These are phyloP conservation scores for Lipomyces spencermartinsiae DNA, from an alignment of 805 yeast genomes.

Conservation along the genomic window DNA sequence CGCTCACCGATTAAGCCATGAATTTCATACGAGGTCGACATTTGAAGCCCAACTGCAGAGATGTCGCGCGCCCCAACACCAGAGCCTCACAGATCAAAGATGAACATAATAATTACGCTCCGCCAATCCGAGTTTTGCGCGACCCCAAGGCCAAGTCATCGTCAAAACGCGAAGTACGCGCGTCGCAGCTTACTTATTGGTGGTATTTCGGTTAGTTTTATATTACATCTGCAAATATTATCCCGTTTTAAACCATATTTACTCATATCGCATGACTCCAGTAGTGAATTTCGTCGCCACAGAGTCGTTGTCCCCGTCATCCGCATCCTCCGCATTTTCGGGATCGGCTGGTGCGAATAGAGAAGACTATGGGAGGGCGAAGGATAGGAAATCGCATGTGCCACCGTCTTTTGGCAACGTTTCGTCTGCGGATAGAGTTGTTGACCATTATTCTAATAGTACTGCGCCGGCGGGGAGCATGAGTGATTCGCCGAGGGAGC, in stretches of 20 bases:
- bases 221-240: not conserved
- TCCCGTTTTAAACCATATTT: not conserved
- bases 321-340: not conserved
- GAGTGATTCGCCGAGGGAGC: not conserved
- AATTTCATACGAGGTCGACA: not conserved
- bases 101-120: no score
- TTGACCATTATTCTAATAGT: not conserved
- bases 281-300: not conserved
- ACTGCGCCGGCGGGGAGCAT: not conserved
- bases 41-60: not conserved
- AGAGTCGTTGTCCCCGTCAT: not conserved
- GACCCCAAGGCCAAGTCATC: not conserved
- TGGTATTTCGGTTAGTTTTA: not conserved
- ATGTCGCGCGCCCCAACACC: not conserved
- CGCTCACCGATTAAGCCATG: not conserved
- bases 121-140: not conserved
- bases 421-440: not conserved
- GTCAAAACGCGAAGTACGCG: not conserved
- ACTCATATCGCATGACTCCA: constrained; percentile 2
- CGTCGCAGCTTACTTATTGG: not conserved
- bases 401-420: not conserved
- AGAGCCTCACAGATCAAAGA: no score
- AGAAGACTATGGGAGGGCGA: not conserved
- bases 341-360: not conserved
- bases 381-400: constrained; percentile 4